Base-by-base conservation (phyloP, 148 eudicot genomes). In the Polygonum maritimum region DNA sequence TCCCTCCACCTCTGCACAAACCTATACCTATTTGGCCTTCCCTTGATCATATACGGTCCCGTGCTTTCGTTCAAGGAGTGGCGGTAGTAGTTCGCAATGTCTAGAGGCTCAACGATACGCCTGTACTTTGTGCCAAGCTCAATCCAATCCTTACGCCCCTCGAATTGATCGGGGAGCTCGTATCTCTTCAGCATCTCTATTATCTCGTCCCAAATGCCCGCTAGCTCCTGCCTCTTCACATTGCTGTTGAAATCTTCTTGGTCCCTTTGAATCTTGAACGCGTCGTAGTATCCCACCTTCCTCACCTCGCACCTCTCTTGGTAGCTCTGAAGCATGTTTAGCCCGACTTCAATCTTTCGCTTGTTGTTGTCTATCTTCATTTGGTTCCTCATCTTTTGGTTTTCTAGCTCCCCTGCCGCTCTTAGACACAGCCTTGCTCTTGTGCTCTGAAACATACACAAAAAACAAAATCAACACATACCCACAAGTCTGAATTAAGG, bases 161-260 rank as follows among this genome's bases (percentile, higher is more conserved):
- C 97, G 63, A 92, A 94, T 70, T 86, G 90, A 33, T 90, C 97
- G 26, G 98, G 97, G 36, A 94, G 87, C 49, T 92, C 98, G 18
- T 85, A 74, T 77, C 89, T 83, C 74, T 87, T 90, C 76, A 90
- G 70, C 96, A 94, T 86, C 77, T 94, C 98, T 3, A 92, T 78
- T 26, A 92, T 90, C 87, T 94, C 97, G 48, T 94, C 98, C 98
- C 98, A 94, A 77, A 87, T 90, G 21, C 98, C 98, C 22, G 92
- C 88, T 69, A 94, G 83, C 79, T 92, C 93, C 44, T 80, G 74
- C 82, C 98, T 86, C 36, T 78, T 80, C 60, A 94, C 85, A 60
- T 94, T 90, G 71, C 86, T 92, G 22, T 86, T 33, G 79, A 94
- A 94, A 77, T 94, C 98, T 41, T 75, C 77, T 0, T 14, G 36